Evolutionary conservation across 2,329 filamentous ascomycete genomes (phyloP).

Genomic region (Fusarium redolens): DNA sequence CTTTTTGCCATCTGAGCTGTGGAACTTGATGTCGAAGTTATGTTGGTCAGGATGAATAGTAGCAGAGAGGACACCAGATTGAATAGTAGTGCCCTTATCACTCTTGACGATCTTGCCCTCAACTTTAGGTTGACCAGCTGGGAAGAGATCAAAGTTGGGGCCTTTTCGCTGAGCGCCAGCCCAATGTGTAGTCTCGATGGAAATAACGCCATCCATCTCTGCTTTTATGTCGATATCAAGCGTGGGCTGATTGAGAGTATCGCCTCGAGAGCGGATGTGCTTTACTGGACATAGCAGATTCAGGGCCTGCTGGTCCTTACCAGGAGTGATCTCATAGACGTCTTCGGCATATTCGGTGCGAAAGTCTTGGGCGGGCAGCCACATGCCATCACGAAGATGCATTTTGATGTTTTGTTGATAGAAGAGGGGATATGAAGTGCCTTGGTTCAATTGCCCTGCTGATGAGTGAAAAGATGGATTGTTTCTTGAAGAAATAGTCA

Average conservation of each 20-base stretch:
- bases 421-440: too few species aligned
- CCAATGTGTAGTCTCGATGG: constrained; percentile 55
- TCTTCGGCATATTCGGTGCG: constrained; percentile 75
- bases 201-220: constrained; percentile 55
- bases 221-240: constrained; percentile 56
- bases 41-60: constrained; percentile 52
- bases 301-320: constrained; percentile 58
- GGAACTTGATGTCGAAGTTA: constrained; percentile 54
- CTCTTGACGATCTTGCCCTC: constrained; percentile 45
- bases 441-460: constrained; percentile 14
- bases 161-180: constrained; percentile 51
- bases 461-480: background rate
- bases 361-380: constrained; percentile 71
- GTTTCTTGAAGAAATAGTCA: constrained; percentile 6
- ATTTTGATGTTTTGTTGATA: constrained; percentile 35
- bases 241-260: constrained; percentile 67
- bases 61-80: constrained; percentile 51
- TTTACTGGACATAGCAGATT: constrained; percentile 67
- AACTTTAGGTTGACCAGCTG: constrained; percentile 48
- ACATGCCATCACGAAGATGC: constrained; percentile 61
- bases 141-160: constrained; percentile 55
- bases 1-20: constrained; percentile 51
- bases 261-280: constrained; percentile 63
- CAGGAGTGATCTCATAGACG: constrained; percentile 62
- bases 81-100: constrained; percentile 52